Conservation (phyloP, 768 basidiomycete species). For the Hydnomerulius pinastri region DNA sequence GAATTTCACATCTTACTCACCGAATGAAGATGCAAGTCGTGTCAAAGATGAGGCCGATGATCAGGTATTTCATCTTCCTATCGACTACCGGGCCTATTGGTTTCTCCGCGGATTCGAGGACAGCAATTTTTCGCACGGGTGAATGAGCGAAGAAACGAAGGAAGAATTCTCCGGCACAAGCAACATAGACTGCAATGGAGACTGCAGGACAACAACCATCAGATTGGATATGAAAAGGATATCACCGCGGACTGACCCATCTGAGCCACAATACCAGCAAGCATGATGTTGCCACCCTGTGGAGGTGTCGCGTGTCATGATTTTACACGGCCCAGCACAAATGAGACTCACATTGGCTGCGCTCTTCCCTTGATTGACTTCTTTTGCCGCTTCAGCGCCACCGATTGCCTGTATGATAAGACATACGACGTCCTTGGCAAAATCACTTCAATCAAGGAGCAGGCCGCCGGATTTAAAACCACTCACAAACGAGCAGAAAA, state of each 20-base stretch:
- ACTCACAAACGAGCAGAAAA: conserved; percentile 16
- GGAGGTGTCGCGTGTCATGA: conserved; percentile 2
- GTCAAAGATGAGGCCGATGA: conserved; percentile 38
- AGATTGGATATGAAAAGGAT: conserved; percentile 7
- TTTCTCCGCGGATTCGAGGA: background rate
- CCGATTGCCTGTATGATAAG: conserved; percentile 43
- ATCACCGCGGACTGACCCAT: conserved; percentile 37
- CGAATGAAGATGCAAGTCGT: conserved; percentile 49
- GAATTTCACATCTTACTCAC: conserved; percentile 23
- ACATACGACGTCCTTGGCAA: conserved; percentile 35
- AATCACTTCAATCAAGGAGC: background rate
- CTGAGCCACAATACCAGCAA: conserved; percentile 65
- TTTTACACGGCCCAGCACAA: background rate
- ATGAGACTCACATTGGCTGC: conserved; percentile 8
- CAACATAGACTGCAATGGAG: conserved; percentile 43
- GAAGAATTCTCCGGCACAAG: conserved; percentile 47
- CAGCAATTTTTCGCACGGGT: conserved; percentile 29
- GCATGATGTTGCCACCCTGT: conserved; percentile 56
- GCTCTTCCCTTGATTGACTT: conserved; percentile 24
- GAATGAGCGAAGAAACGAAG: conserved; percentile 39
- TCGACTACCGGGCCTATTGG: conserved; percentile 12
- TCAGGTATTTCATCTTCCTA: conserved; percentile 32
- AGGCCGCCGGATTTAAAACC: background rate
- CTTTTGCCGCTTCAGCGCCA: conserved; percentile 47
- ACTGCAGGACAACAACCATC: conserved; percentile 26